These are phyloP conservation scores for Tilletia setariae DNA, from an alignment of 1,284 basidiomycete genomes.

Conservation along the genomic window DNA sequence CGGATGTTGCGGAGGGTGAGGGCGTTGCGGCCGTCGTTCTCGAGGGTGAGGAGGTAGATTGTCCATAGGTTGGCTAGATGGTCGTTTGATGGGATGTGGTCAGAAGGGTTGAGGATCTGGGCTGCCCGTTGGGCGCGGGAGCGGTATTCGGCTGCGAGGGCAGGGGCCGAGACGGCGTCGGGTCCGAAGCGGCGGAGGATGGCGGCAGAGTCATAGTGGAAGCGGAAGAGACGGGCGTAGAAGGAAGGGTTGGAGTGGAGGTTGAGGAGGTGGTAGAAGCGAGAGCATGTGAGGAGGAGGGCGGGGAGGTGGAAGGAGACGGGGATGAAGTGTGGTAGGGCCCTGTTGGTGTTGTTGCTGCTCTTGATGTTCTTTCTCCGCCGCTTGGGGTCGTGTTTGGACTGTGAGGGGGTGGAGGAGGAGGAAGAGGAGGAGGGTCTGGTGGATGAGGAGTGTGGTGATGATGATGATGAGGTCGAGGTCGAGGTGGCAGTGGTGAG, in stretches of 20 bases:
- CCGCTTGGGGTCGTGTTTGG: neutral
- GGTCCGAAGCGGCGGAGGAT: slow-evolving; percentile 38
- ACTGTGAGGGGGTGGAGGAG: neutral
- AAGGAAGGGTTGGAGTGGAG: slow-evolving; percentile 35
- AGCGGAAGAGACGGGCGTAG: slow-evolving; percentile 43
- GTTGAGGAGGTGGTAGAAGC: slow-evolving; percentile 33
- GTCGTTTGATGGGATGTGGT: slow-evolving; percentile 18
- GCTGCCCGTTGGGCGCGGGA: slow-evolving; percentile 37
- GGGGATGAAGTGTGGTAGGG: slow-evolving; percentile 2
- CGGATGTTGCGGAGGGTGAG: neutral
- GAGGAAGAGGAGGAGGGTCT: neutral
- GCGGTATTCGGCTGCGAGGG: slow-evolving; percentile 35
- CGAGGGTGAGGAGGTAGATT: slow-evolving; percentile 43
- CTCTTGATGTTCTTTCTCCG: too few species aligned
- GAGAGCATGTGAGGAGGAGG: slow-evolving; percentile 36
- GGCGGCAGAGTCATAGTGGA: slow-evolving; percentile 44
- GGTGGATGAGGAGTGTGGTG: neutral
- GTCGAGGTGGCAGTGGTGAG: too few species aligned
- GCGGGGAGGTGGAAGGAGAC: slow-evolving; percentile 36
- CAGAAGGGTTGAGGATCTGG: slow-evolving; percentile 29
- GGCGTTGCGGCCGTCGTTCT: slow-evolving; percentile 28
- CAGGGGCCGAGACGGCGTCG: slow-evolving; percentile 27
- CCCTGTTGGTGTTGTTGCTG: neutral
- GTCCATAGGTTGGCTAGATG: slow-evolving; percentile 45
- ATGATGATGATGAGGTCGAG: neutral